A percentile compares a stretch with the other conserved stretches of the same genome.
phyloP scores from a whole-genome alignment of 495 filamentous ascomycete species.

The Parachaetomium inaequale region DNA sequence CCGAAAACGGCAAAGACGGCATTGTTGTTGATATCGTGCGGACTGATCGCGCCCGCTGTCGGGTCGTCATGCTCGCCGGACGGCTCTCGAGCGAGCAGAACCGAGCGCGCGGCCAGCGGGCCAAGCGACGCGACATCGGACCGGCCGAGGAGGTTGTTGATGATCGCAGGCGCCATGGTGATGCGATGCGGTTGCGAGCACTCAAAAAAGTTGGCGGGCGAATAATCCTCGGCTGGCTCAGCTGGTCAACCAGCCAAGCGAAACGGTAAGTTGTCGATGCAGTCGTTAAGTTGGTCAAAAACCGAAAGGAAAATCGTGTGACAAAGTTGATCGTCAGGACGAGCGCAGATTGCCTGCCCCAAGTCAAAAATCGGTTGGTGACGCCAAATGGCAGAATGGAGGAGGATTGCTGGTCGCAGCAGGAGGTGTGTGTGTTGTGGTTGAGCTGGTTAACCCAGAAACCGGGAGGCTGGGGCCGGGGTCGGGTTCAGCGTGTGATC shows the following conservation, averaged over 20 bases:
- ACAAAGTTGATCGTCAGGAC: background rate
- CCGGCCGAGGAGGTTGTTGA: slow-evolving; percentile 19
- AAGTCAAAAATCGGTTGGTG: background rate
- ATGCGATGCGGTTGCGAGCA: background rate
- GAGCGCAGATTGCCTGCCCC: background rate
- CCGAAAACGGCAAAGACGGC: slow-evolving; percentile 82
- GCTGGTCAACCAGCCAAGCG: slow-evolving; percentile 31
- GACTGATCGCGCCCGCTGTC: slow-evolving; percentile 53
- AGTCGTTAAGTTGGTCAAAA: background rate
- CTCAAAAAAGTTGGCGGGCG: slow-evolving; percentile 7
- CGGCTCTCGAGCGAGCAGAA: slow-evolving; percentile 39
- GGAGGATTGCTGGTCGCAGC: background rate
- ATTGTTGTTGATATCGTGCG: slow-evolving; percentile 75
- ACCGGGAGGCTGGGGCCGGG: slow-evolving; percentile 26
- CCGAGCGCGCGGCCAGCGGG: slow-evolving; percentile 38
- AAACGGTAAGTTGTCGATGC: slow-evolving; percentile 3
- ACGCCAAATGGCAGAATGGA: background rate
- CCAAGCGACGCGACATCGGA: slow-evolving; percentile 33
- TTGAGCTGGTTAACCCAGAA: slow-evolving; percentile 32
- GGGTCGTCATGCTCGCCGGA: slow-evolving; percentile 26
- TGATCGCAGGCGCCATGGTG: slow-evolving; percentile 34
- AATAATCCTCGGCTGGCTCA: slow-evolving; percentile 21
- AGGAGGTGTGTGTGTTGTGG: slow-evolving; percentile 18
- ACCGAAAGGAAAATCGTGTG: background rate
- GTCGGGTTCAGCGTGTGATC: background rate